Base-by-base conservation (phyloP, 208 protist species). In the Trypanosoma boissoni region DNA sequence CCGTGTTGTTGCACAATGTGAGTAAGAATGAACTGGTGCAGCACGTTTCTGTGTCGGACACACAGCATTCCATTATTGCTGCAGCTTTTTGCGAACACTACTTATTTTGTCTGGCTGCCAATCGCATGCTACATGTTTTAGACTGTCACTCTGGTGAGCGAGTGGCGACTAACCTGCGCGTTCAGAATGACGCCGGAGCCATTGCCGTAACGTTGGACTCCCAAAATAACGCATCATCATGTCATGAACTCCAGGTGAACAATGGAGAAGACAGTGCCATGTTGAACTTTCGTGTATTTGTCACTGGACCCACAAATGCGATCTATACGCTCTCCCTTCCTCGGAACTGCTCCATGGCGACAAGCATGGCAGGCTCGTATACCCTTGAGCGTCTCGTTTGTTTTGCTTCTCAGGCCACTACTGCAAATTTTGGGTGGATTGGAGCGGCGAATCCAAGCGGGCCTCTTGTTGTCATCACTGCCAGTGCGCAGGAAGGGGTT, bases 341-440 rank as follows among this genome's bases (percentile, higher is more conserved):
- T 20, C 34, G 28, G 21, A 45, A 7, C 49, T 7, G 28, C 2
- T 37, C 3, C 32, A 12, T 2, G 12, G 20, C n/a, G 28, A 37
- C 6, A 7, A 2, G 21, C 18, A 53, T 9, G n/a, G n/a, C n/a
- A n/a, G n/a, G n/a, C 3, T 26, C 9, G 8, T 21, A 45, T 21
- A 28, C 53, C 8, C 34, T 84, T 49, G 67, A 83, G n/a, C 86
- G 86, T 43, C 24, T 87, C 21, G 41, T 87, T 9, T 64, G 68
- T 31, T 94, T 94, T 68, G 81, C 87, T 2, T 87, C 87, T 3
- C 87, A 94, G 21, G 78, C 81, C 27, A 75, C 72, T 27, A 41
- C 42, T 10, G 69, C 78, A 1, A 78, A 88, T 52, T 86, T 79
- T 41, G 72, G 68, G 44, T 93, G 86, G 86, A 66, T 93, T 37